phyloP scores from a whole-genome alignment of 208 protist genomes.

The Acanthamoeba culbertsoni region DNA sequence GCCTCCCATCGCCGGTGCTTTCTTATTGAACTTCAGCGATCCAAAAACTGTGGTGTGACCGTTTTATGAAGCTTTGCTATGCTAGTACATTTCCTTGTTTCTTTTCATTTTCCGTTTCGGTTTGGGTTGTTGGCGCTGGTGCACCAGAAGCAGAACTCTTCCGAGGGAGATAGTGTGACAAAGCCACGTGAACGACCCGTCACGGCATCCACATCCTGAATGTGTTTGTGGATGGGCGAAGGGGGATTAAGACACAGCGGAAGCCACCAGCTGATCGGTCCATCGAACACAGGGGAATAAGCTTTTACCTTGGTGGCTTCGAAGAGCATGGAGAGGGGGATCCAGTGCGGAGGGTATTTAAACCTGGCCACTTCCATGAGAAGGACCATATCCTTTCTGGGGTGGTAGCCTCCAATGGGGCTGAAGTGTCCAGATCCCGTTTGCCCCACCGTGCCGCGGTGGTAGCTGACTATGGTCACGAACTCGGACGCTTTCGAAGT shows the following conservation, averaged over 20 bases:
- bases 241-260: too few relatives aligned
- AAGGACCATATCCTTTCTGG: slow-evolving; percentile 72
- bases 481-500: background rate
- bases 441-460: slow-evolving; percentile 69
- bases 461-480: background rate
- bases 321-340: slow-evolving; percentile 45
- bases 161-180: background rate
- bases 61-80: background rate
- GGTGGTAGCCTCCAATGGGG: slow-evolving; percentile 79
- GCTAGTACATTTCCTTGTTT: background rate
- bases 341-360: slow-evolving; percentile 85
- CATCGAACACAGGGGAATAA: background rate
- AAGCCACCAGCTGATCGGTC: background rate
- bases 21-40: background rate
- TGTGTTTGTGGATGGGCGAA: too few relatives aligned
- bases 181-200: background rate
- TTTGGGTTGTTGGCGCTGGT: background rate
- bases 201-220: background rate
- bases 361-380: slow-evolving; percentile 84
- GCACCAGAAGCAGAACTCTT: background rate
- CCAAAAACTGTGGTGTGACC: too few relatives aligned
- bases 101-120: background rate
- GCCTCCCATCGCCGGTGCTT: background rate
- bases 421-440: slow-evolving; percentile 81
- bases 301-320: background rate